phyloP scores from a whole-genome alignment of 2,329 filamentous ascomycete genomes.

The Penicillium sp. region DNA sequence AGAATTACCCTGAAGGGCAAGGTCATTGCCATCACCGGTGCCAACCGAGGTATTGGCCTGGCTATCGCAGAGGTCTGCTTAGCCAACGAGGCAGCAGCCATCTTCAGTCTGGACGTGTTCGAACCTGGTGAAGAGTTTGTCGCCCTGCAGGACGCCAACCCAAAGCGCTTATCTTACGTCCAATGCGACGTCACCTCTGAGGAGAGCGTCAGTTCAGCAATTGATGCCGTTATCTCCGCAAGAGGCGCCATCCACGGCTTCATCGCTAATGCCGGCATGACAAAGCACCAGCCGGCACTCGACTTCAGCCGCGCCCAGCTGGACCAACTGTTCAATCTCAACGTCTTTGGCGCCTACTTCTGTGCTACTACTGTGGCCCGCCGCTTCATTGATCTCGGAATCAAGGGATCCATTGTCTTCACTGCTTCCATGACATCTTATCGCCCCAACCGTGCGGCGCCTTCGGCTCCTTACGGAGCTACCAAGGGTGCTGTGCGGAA shows the following conservation, averaged over 20 bases:
- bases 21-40: slow-evolving; percentile 35
- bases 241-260: background rate
- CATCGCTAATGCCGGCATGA: slow-evolving; percentile 32
- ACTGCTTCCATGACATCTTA: slow-evolving; percentile 52
- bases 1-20: slow-evolving; percentile 48
- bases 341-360: slow-evolving; percentile 38
- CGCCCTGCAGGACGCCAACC: slow-evolving; percentile 42
- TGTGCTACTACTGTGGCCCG: slow-evolving; percentile 33
- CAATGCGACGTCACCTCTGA: slow-evolving; percentile 50
- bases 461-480: slow-evolving; percentile 51
- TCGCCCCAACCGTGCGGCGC: slow-evolving; percentile 52
- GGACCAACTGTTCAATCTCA: slow-evolving; percentile 48
- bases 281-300: slow-evolving; percentile 50
- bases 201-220: slow-evolving; percentile 31
- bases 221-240: background rate
- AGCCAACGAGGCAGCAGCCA: slow-evolving; percentile 43
- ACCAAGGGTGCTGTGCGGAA: slow-evolving; percentile 46
- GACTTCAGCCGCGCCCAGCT: slow-evolving; percentile 44
- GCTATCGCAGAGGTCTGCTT: slow-evolving; percentile 51
- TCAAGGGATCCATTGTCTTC: slow-evolving; percentile 44
- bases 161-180: slow-evolving; percentile 46
- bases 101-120: slow-evolving; percentile 46
- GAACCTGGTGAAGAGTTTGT: slow-evolving; percentile 37
- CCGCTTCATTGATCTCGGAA: slow-evolving; percentile 45
- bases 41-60: slow-evolving; percentile 41